A percentile compares a stretch with the other conserved stretches of the same genome.
phyloP scores from a whole-genome alignment of 2,329 filamentous ascomycete species.

The Neurospora sp. region DNA sequence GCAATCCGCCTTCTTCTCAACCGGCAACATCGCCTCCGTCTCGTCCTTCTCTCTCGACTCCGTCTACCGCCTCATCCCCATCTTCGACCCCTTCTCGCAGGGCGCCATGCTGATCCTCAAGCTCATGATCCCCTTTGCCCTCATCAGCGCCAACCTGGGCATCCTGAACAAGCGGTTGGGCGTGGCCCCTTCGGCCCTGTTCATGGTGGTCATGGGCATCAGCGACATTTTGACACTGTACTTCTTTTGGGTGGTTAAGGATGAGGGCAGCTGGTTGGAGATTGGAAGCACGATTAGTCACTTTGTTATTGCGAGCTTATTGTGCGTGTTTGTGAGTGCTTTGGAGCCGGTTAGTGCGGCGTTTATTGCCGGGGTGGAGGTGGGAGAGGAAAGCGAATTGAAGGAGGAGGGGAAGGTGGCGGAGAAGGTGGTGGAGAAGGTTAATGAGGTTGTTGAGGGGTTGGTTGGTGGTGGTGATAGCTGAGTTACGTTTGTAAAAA shows the following conservation, averaged over 20 bases:
- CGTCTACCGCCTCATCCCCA: slow-evolving; percentile 74
- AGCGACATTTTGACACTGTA: slow-evolving; percentile 87
- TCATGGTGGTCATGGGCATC: slow-evolving; percentile 89
- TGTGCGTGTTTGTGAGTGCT: slow-evolving; percentile 84
- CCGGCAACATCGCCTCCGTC: slow-evolving; percentile 88
- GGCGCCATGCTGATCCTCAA: slow-evolving; percentile 80
- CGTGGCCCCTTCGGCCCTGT: slow-evolving; percentile 78
- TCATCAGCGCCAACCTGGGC: slow-evolving; percentile 89
- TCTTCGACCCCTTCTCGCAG: slow-evolving; percentile 92
- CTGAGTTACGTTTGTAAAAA: not conserved
- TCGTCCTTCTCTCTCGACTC: slow-evolving; percentile 91
- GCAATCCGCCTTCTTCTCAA: slow-evolving; percentile 94
- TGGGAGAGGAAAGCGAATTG: slow-evolving; percentile 25
- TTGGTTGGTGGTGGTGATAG: not conserved
- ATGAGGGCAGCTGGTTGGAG: slow-evolving; percentile 94
- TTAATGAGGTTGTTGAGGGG: slow-evolving; percentile 4
- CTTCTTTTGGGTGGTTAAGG: slow-evolving; percentile 96
- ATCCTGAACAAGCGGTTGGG: slow-evolving; percentile 78
- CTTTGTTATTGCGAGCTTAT: slow-evolving; percentile 80
- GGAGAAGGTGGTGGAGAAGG: slow-evolving; percentile 9
- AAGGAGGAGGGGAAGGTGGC: slow-evolving; percentile 28
- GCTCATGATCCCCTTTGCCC: slow-evolving; percentile 82
- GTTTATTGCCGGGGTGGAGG: slow-evolving; percentile 72
- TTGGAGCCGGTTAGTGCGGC: slow-evolving; percentile 78
- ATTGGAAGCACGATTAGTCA: slow-evolving; percentile 96